Evolutionary conservation across 768 basidiomycete genomes (phyloP), one percentile per base, ranked within the genome.

Genomic region (Pleurotus sapidus): DNA sequence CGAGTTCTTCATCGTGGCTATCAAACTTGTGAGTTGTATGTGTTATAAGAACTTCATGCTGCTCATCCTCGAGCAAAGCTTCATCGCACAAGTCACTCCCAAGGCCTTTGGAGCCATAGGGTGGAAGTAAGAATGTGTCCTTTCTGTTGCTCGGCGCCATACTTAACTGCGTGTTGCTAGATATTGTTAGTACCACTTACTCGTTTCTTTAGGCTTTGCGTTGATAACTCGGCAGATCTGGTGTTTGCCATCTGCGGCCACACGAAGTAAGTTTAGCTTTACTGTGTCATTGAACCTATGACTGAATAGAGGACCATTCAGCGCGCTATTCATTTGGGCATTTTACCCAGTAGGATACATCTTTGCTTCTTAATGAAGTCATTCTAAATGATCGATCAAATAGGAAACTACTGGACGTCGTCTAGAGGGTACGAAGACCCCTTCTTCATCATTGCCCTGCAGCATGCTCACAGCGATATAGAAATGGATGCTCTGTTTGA

Each of bases 211-310:
- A 30, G 27, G 27, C 5, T 30, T 30, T 30, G 5, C 27, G 20
- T 30, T 30, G 27, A 39, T 46, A 46, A 12, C 37, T 30, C 14
- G 17, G 4, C 30, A 74, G 74, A 78, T 57, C 70, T 78, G 12
- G 77, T 78, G 3, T 78, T 77, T 45, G 77, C 75, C 0, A 77
- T 79, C 49, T 77, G 74, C 54, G 72, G 76, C 1, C 75, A 77
- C 60, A 75, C 77, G 1, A 79, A 79, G 74, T 74, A 45, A 55
- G 70, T 61, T 1, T 17, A 34, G 12, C 6, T 14, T 25, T 20
- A 24, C 14, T 5, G 38, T 42, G 48, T 54, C 46, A 47, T 25
- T 47, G 23, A 20, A 5, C 47, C 11, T 49, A 18, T 23, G 5
- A 34, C 18, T 37, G 50, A 38, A 34, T 37, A n/a, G 4, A 23